Conservation (phyloP, 805 yeast genomes). For the Wickerhamomyces rabaulensis region DNA sequence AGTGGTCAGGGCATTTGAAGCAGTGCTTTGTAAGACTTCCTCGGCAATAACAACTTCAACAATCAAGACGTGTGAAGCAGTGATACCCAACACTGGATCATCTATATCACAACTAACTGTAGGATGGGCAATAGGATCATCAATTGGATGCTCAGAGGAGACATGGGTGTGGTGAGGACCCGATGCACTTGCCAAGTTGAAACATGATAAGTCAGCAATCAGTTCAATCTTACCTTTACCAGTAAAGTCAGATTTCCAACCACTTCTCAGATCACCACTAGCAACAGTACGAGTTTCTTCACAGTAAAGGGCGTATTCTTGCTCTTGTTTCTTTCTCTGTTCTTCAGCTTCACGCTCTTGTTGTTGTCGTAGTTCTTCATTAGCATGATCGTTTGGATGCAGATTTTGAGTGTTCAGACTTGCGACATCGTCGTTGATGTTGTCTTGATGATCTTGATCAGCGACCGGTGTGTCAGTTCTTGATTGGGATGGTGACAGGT, state of each 20-base stretch:
- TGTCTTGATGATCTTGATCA: neutral
- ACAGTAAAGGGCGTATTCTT: conserved; percentile 41
- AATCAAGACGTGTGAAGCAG: conserved; percentile 68
- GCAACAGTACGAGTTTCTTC: conserved; percentile 74
- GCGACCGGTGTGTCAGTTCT: conserved; percentile 5
- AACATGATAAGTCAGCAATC: conserved; percentile 63
- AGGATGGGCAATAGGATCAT: conserved; percentile 22
- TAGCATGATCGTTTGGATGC: conserved; percentile 29
- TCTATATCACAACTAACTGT: conserved; percentile 75
- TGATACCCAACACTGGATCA: conserved; percentile 76
- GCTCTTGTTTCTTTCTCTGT: conserved; percentile 23
- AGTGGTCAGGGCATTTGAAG: conserved; percentile 29
- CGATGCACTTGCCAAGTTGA: conserved; percentile 51
- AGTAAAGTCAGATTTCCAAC: conserved; percentile 93
- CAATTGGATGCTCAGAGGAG: conserved; percentile 36
- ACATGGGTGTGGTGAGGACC: conserved; percentile 39
- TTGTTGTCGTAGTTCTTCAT: conserved; percentile 26
- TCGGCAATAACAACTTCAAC: conserved; percentile 94
- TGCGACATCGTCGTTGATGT: conserved; percentile 12
- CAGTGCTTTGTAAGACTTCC: conserved; percentile 51
- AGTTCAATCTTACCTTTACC: conserved; percentile 76
- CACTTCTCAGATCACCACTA: conserved; percentile 77
- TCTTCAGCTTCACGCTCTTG: conserved; percentile 22
- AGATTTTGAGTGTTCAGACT: conserved; percentile 7
- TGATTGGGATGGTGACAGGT: conserved; percentile 15